Percentiles rank a stretch among this genome's conserved stretches.
These are phyloP conservation scores for Vicia sativa DNA, from an alignment of 306 rosid species.

Conservation along the genomic window DNA sequence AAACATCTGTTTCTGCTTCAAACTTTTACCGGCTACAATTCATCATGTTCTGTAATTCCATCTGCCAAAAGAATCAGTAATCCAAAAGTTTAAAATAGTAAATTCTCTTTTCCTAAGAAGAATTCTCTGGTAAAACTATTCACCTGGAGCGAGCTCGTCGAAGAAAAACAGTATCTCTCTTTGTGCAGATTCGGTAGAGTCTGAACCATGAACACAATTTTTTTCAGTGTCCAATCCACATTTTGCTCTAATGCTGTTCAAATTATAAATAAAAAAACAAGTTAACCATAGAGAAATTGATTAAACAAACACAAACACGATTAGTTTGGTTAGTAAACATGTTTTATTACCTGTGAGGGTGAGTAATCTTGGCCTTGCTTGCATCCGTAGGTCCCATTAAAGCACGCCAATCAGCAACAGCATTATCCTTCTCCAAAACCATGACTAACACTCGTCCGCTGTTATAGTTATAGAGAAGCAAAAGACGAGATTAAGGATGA, in stretches of 20 bases:
- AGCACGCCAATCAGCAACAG: conserved; percentile 87
- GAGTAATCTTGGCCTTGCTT: conserved; percentile 73
- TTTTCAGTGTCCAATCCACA: conserved; percentile 22
- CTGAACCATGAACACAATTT: conserved; percentile 1
- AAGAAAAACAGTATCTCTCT: conserved; percentile 82
- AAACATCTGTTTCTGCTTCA: conserved; percentile 15
- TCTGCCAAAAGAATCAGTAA: conserved; percentile 54
- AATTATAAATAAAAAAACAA: conserved; percentile 32
- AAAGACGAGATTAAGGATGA: conserved; percentile 18
- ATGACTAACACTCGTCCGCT: conserved; percentile 78
- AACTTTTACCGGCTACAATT: conserved; percentile 54
- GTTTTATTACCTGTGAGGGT: conserved; percentile 76
- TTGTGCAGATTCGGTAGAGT: conserved; percentile 69
- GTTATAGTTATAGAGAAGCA: conserved; percentile 29
- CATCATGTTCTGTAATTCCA: conserved; percentile 61
- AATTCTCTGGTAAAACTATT: neutral
- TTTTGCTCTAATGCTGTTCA: conserved; percentile 76
- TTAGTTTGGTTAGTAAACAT: conserved; percentile 31
- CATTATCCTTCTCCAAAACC: conserved; percentile 87
- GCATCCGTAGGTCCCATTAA: conserved; percentile 95
- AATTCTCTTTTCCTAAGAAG: no score
- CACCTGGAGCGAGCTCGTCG: conserved; percentile 61
- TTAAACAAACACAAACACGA: neutral
- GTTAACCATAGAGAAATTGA: conserved; percentile 28
- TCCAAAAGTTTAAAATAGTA: neutral